Conservation (phyloP, 495 filamentous ascomycete species). For the Hypoxylon intermedium region DNA sequence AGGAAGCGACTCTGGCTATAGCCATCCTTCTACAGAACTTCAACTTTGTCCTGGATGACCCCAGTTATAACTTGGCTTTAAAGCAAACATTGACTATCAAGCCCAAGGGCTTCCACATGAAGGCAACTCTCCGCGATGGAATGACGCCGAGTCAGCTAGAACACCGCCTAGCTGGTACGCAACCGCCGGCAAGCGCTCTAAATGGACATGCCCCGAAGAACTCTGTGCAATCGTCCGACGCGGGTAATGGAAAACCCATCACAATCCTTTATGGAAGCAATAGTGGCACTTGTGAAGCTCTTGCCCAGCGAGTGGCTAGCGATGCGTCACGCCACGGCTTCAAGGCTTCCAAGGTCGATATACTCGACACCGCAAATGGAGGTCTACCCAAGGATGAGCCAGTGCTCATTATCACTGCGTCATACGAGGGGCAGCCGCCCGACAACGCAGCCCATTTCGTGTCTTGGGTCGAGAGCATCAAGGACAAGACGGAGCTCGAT, state of each 20-base stretch:
- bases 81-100: slow-evolving; percentile 80
- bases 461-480: slow-evolving; percentile 65
- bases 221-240: slow-evolving; percentile 18
- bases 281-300: slow-evolving; percentile 75
- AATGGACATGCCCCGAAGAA: slow-evolving; percentile 6
- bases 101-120: slow-evolving; percentile 75
- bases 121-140: slow-evolving; percentile 65
- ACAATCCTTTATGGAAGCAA: slow-evolving; percentile 78
- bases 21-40: slow-evolving; percentile 69
- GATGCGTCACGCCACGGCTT: slow-evolving; percentile 66
- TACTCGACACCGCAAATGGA: slow-evolving; percentile 67
- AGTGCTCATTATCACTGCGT: slow-evolving; percentile 70
- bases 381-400: slow-evolving; percentile 68
- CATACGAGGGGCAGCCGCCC: slow-evolving; percentile 77
- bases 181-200: slow-evolving; percentile 5
- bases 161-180: slow-evolving; percentile 50
- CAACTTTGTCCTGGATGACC: slow-evolving; percentile 64
- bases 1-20: slow-evolving; percentile 62
- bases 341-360: slow-evolving; percentile 58
- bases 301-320: slow-evolving; percentile 68
- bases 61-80: slow-evolving; percentile 67
- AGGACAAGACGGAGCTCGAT: slow-evolving; percentile 56
- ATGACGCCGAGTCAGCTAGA: slow-evolving; percentile 65
- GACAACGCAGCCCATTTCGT: slow-evolving; percentile 77
- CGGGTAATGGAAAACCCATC: slow-evolving; percentile 51